A percentile compares a stretch with the other conserved stretches of the same genome.
Evolutionary conservation across 2,329 filamentous ascomycete genomes (phyloP).

Genomic region (Talaromyces sp.): DNA sequence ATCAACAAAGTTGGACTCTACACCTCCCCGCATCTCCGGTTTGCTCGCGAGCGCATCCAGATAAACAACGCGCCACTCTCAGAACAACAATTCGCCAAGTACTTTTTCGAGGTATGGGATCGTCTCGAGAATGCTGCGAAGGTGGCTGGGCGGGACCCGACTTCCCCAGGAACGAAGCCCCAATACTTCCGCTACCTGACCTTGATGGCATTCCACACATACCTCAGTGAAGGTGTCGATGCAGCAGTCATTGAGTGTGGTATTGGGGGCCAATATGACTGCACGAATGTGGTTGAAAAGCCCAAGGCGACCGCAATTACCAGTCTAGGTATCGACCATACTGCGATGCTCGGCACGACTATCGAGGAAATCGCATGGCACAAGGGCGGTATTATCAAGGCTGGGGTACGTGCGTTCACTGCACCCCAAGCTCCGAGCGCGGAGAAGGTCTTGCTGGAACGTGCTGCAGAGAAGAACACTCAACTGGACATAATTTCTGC

Average conservation of each 20-base stretch:
- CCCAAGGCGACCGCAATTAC: constrained; percentile 75
- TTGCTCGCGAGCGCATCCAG: constrained; percentile 80
- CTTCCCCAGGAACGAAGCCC: constrained; percentile 67
- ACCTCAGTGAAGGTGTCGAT: constrained; percentile 72
- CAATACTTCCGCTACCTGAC: constrained; percentile 93
- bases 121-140: constrained; percentile 58
- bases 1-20: constrained; percentile 71
- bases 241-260: constrained; percentile 88
- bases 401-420: constrained; percentile 64
- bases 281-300: constrained; percentile 78
- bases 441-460: constrained; percentile 58
- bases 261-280: constrained; percentile 90
- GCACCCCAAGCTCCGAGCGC: constrained; percentile 60
- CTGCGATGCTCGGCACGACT: constrained; percentile 75
- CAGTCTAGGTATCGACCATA: constrained; percentile 83
- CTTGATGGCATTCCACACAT: constrained; percentile 82
- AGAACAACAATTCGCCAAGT: constrained; percentile 69
- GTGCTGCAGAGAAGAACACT: constrained; percentile 55
- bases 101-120: constrained; percentile 87
- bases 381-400: constrained; percentile 85
- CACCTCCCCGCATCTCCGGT: constrained; percentile 82
- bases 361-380: constrained; percentile 88
- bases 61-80: constrained; percentile 73
- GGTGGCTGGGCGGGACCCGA: constrained; percentile 55
- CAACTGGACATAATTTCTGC: constrained; percentile 52